Percentiles rank a stretch among this genome's conserved stretches.
These are phyloP conservation scores for Pseudozyma flocculosa DNA, from an alignment of 1,284 basidiomycete genomes.

Conservation along the genomic window DNA sequence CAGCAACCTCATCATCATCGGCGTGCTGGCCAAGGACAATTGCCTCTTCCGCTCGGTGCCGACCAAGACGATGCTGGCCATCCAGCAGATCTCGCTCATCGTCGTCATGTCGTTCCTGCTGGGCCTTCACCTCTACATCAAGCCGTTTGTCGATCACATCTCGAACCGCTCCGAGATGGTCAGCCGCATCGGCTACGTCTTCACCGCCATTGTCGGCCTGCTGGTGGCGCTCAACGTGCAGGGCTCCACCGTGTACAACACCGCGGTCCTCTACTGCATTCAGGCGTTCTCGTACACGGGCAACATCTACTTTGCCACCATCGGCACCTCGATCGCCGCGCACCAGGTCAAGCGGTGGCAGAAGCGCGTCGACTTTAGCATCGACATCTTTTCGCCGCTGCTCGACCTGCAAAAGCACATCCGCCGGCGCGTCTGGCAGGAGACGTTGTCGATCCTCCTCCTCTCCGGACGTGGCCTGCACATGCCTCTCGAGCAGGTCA, in stretches of 20 bases:
- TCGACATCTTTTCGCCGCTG: conserved; percentile 77
- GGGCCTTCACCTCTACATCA: conserved; percentile 60
- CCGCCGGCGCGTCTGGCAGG: conserved; percentile 77
- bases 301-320: conserved; percentile 50
- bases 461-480: conserved; percentile 67
- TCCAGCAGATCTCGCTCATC: conserved; percentile 70
- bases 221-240: conserved; percentile 56
- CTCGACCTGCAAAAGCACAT: conserved; percentile 70
- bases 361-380: conserved; percentile 73
- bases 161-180: conserved; percentile 76
- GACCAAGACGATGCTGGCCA: conserved; percentile 64
- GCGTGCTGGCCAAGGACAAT: conserved; percentile 68
- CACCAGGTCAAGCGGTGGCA: conserved; percentile 62
- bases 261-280: conserved; percentile 46
- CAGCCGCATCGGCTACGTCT: conserved; percentile 70
- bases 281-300: conserved; percentile 27
- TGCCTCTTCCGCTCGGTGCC: conserved; percentile 69
- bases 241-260: conserved; percentile 44
- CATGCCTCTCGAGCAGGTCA: conserved; percentile 67
- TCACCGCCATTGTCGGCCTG: conserved; percentile 68
- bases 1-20: conserved; percentile 68
- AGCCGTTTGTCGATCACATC: conserved; percentile 71
- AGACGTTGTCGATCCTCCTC: conserved; percentile 71
- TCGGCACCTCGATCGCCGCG: conserved; percentile 33
- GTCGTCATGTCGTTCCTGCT: conserved; percentile 68